Conservation (phyloP, 2,329 filamentous ascomycete genomes). For the Cordyceps tenuipes region DNA sequence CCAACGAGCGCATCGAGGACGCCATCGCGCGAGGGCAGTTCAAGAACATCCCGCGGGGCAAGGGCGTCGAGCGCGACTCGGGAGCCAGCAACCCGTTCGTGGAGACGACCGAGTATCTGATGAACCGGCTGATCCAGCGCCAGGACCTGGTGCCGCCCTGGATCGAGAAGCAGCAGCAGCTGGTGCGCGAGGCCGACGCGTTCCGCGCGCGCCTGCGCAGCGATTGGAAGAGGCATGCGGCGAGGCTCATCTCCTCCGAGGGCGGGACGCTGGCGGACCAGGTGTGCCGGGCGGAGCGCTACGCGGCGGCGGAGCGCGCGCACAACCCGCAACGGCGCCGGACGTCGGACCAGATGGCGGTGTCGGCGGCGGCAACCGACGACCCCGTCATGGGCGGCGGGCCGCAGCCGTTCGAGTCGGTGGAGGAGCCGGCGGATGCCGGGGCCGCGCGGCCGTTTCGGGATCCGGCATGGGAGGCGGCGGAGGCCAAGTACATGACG, state of each 20-base stretch:
- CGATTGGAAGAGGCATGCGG: slow-evolving; percentile 80
- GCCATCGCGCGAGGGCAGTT: slow-evolving; percentile 90
- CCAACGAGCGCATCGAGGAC: slow-evolving; percentile 88
- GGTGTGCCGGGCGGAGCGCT: slow-evolving; percentile 60
- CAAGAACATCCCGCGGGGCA: slow-evolving; percentile 70
- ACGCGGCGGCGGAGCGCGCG: slow-evolving; percentile 64
- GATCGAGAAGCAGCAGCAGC: slow-evolving; percentile 97
- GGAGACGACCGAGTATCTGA: slow-evolving; percentile 93
- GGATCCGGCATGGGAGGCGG: slow-evolving; percentile 65
- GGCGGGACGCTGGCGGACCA: slow-evolving; percentile 71
- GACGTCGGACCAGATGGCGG: slow-evolving; percentile 35
- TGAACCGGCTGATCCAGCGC: slow-evolving; percentile 97
- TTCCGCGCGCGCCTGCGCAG: slow-evolving; percentile 69
- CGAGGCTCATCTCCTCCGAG: slow-evolving; percentile 65
- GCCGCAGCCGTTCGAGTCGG: slow-evolving; percentile 27
- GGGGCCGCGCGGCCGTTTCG: slow-evolving; percentile 56
- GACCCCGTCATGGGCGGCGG: slow-evolving; percentile 39
- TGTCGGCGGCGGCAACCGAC: slow-evolving; percentile 38
- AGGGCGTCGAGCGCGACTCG: slow-evolving; percentile 70
- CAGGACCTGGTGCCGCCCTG: slow-evolving; percentile 94
- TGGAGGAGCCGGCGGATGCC: slow-evolving; percentile 11
- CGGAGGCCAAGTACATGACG: slow-evolving; percentile 66
- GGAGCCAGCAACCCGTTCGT: slow-evolving; percentile 82
- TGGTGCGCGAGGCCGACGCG: slow-evolving; percentile 56
- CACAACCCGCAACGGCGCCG: slow-evolving; percentile 46